A percentile compares a stretch with the other conserved stretches of the same genome.
Evolutionary conservation across 2,329 filamentous ascomycete species (phyloP).

Genomic region (Curvularia lunata): DNA sequence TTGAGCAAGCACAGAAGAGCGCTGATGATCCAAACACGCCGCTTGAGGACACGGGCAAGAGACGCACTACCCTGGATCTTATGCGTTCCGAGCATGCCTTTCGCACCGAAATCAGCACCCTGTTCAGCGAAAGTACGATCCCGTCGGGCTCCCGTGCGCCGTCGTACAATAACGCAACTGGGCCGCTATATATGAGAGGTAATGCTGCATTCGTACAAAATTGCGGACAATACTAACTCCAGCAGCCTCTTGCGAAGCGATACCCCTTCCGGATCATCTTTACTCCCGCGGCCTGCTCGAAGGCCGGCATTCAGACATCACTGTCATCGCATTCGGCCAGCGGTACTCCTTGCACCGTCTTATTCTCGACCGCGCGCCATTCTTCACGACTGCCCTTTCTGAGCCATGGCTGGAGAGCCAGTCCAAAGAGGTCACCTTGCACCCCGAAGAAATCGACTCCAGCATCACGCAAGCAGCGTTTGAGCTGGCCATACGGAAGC

Average conservation of each 20-base stretch:
- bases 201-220: neutral
- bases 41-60: slow-evolving; percentile 38
- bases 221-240: slow-evolving; percentile 20
- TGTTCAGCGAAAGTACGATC: slow-evolving; percentile 52
- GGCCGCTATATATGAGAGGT: slow-evolving; percentile 45
- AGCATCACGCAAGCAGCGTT: slow-evolving; percentile 62
- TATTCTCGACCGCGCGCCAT: slow-evolving; percentile 62
- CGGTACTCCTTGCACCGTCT: slow-evolving; percentile 61
- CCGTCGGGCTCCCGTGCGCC: slow-evolving; percentile 50
- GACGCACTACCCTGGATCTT: slow-evolving; percentile 36
- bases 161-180: slow-evolving; percentile 51
- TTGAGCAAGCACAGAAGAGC: slow-evolving; percentile 56
- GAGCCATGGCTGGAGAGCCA: slow-evolving; percentile 63
- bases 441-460: slow-evolving; percentile 61
- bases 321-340: slow-evolving; percentile 59
- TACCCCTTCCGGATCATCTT: slow-evolving; percentile 58
- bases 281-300: slow-evolving; percentile 59
- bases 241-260: slow-evolving; percentile 45
- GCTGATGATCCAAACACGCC: slow-evolving; percentile 56
- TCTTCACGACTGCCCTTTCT: slow-evolving; percentile 61
- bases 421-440: slow-evolving; percentile 59
- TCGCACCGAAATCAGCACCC: slow-evolving; percentile 52
- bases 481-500: slow-evolving; percentile 60
- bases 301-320: slow-evolving; percentile 62
- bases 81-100: slow-evolving; percentile 49